Conservation (phyloP, 108 stramenopile genomes). For the Conticribra weissflogii region DNA sequence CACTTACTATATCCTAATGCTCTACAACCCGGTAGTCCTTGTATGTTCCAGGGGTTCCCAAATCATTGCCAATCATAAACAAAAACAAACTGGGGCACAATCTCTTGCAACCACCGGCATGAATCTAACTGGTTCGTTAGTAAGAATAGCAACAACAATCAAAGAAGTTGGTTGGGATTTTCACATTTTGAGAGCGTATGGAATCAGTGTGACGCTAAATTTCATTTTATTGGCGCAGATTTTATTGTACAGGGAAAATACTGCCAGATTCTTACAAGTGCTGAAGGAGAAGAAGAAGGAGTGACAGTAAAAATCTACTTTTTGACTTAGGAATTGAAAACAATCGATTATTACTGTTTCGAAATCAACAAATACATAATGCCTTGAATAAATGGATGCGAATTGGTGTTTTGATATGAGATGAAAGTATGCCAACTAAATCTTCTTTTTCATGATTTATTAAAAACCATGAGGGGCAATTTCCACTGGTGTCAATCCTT, state of each 20-base stretch:
- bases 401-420: neutral
- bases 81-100: constrained; percentile 80
- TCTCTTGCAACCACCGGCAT: constrained; percentile 68
- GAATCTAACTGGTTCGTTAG: constrained; percentile 66
- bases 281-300: constrained; percentile 53
- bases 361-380: too few species aligned
- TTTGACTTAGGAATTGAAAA: too few species aligned
- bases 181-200: constrained; percentile 62
- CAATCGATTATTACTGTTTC: too few species aligned
- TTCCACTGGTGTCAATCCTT: neutral
- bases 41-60: constrained; percentile 68
- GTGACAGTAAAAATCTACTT: constrained; percentile 10
- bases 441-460: neutral
- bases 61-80: constrained; percentile 53
- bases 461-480: neutral
- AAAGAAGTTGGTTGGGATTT: constrained; percentile 79
- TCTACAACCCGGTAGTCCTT: constrained; percentile 66
- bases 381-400: too few species aligned
- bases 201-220: constrained; percentile 56
- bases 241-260: constrained; percentile 66
- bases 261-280: constrained; percentile 43
- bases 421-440: neutral
- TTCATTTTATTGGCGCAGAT: constrained; percentile 64
- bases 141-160: constrained; percentile 77
- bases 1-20: constrained; percentile 60